Base-by-base conservation (phyloP, 768 basidiomycete genomes). In the Lentinula raphanica region DNA sequence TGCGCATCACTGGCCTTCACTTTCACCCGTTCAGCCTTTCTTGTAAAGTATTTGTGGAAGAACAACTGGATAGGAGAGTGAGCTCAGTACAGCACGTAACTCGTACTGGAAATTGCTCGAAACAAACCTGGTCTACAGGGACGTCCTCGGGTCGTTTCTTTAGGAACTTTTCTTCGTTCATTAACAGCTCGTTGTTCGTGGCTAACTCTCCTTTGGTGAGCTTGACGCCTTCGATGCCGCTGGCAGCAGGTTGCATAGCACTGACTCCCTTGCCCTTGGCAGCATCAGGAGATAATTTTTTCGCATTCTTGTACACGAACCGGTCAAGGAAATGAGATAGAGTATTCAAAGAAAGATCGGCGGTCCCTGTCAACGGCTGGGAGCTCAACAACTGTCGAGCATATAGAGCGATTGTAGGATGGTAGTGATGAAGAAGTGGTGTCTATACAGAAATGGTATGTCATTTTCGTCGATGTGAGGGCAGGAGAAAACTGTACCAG, bases 281-380 rank as follows among this genome's bases (percentile, higher is more conserved):
- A 6, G 67, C 72, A 32, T 65, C 69, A 23, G 59, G 44, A 58
- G 73, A 75, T 38, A 68, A 64, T 64, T 88, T 86, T 75, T 98
- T 98, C 1, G 94, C 87, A 69, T 98, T 98, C 71, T 94, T 92
- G 77, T 93, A 98, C 42, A 98, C 92, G 74, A 98, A 98, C 2
- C 95, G 85, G 68, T 98, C 97, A 39, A 98, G 82, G 83, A 99
- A 98, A 65, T 94, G 92, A 0, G 91, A 87, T 23, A 98, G 83
- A 0, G 94, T 95, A 74, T 97, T 94, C 58, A 94, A 85, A 9
- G 91, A 86, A 49, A 99, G 87, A 67, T 98, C 95, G 0, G 92
- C 81, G 8, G 84, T 87, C 9, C 90, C 88, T 0, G 92, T 92
- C 11, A 98, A 74, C 0, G 88, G 87, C 49, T 87, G 78, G 7